Evolutionary conservation across 2,329 filamentous ascomycete species (phyloP).

Genomic region (Fusarium temperatum): DNA sequence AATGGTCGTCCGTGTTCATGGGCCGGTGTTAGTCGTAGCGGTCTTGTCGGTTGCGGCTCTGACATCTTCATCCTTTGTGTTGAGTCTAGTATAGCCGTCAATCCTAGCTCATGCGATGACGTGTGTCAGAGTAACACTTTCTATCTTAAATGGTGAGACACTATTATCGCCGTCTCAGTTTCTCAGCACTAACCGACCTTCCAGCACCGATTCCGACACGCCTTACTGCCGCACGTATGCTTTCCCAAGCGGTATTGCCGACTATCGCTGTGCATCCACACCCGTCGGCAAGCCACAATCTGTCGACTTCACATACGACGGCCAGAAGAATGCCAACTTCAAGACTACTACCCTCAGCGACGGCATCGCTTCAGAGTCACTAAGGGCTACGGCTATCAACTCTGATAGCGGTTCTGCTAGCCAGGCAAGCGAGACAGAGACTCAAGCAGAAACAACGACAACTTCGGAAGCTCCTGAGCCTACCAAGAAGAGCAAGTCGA

Average conservation of each 20-base stretch:
- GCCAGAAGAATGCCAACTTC: not conserved
- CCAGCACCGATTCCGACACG: not conserved
- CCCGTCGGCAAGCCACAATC: not conserved
- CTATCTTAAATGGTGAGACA: not conserved
- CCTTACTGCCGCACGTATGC: not conserved
- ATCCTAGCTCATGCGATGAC: not conserved
- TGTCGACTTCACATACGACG: not conserved
- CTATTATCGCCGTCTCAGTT: rapidly evolving
- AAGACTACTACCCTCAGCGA: not conserved
- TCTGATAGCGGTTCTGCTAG: rapidly evolving
- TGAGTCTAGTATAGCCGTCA: not conserved
- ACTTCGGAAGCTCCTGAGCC: not conserved
- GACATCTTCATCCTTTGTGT: not conserved
- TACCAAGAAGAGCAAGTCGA: not conserved
- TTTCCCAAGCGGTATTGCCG: not conserved
- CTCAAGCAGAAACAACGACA: not conserved
- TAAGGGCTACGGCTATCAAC: rapidly evolving
- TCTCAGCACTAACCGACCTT: rapidly evolving
- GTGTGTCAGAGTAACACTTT: not conserved
- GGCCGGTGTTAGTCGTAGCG: not conserved
- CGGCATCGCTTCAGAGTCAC: not conserved
- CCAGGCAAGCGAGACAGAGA: not conserved
- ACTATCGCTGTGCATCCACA: not conserved
- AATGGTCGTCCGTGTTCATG: not conserved
- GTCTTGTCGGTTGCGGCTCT: not conserved